A percentile compares a stretch with the other conserved stretches of the same genome.
Conservation (phyloP, 805 yeast species). For the Nematodospora valgi region DNA sequence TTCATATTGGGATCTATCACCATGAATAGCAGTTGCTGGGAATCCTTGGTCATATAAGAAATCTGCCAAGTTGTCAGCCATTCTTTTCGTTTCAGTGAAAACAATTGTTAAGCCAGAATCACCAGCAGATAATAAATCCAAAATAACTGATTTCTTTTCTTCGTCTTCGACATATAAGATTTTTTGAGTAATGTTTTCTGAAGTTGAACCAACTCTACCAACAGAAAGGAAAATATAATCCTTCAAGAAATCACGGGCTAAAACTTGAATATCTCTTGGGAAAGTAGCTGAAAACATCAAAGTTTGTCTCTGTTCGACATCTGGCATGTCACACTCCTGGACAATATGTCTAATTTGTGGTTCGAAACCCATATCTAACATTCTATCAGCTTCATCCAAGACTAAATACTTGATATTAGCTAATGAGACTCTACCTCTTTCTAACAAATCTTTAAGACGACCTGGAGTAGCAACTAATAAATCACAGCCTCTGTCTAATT, state of each 20-base stretch:
- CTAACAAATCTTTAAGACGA: slow-evolving; percentile 92
- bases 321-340: slow-evolving; percentile 97
- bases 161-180: slow-evolving; percentile 90
- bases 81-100: slow-evolving; percentile 97
- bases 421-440: slow-evolving; percentile 90
- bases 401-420: slow-evolving; percentile 89
- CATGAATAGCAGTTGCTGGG: slow-evolving; percentile 98
- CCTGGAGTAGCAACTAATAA: slow-evolving; percentile 98
- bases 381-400: slow-evolving; percentile 98
- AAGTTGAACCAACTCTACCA: slow-evolving; percentile 99
- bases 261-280: slow-evolving; percentile 95
- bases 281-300: slow-evolving; percentile 98
- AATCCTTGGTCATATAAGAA: slow-evolving; percentile 83
- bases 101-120: slow-evolving; percentile 86
- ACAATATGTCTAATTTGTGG: slow-evolving; percentile 99
- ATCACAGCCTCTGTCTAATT: slow-evolving; percentile 91
- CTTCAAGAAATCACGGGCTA: slow-evolving; percentile 95
- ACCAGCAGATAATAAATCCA: slow-evolving; percentile 73
- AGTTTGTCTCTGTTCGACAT: slow-evolving; percentile 86
- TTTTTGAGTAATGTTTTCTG: slow-evolving; percentile 96
- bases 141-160: slow-evolving; percentile 85
- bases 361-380: slow-evolving; percentile 99
- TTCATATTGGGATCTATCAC: slow-evolving; percentile 97
- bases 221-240: slow-evolving; percentile 94
- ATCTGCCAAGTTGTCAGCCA: slow-evolving; percentile 95